These are phyloP conservation scores for Hortiboletus flavorubellus DNA, from an alignment of 768 basidiomycete species.

Conservation along the genomic window DNA sequence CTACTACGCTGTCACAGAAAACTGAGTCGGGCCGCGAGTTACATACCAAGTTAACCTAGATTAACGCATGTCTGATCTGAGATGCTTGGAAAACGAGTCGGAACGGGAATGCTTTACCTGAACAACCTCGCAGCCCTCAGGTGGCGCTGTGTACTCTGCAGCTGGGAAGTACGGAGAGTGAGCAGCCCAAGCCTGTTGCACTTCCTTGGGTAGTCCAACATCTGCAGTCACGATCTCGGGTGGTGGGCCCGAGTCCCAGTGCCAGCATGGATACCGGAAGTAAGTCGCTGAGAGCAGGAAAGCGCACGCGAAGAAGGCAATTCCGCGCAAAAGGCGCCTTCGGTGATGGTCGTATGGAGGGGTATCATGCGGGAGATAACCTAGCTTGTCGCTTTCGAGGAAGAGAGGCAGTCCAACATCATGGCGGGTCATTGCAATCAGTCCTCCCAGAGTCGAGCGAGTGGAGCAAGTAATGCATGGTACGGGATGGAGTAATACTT, in stretches of 20 bases:
- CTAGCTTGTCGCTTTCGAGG: slow-evolving; percentile 4
- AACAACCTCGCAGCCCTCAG: slow-evolving; percentile 47
- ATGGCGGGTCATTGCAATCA: not conserved
- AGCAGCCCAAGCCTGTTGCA: slow-evolving; percentile 49
- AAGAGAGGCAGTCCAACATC: slow-evolving; percentile 8
- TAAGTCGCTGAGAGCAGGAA: slow-evolving; percentile 12
- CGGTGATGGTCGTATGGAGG: not conserved
- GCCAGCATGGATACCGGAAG: slow-evolving; percentile 11
- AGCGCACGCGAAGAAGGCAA: slow-evolving; percentile 12
- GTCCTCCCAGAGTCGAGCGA: not conserved
- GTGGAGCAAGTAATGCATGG: slow-evolving; percentile 8
- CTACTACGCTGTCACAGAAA: slow-evolving; percentile 34
- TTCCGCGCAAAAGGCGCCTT: slow-evolving; percentile 1
- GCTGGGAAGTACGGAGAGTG: slow-evolving; percentile 60
- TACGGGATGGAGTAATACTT: not conserved
- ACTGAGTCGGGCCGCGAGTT: too few relatives aligned
- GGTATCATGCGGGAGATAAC: not conserved
- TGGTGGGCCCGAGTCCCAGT: not conserved
- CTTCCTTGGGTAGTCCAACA: slow-evolving; percentile 15
- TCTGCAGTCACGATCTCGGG: not conserved
- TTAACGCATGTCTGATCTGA: not conserved
- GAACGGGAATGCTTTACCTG: slow-evolving; percentile 40
- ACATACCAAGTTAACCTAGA: slow-evolving; percentile 31
- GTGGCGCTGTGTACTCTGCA: slow-evolving; percentile 43
- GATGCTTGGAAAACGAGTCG: not conserved